Base-by-base conservation (phyloP, 2,329 filamentous ascomycete genomes). In the Aureobasidium sp. region DNA sequence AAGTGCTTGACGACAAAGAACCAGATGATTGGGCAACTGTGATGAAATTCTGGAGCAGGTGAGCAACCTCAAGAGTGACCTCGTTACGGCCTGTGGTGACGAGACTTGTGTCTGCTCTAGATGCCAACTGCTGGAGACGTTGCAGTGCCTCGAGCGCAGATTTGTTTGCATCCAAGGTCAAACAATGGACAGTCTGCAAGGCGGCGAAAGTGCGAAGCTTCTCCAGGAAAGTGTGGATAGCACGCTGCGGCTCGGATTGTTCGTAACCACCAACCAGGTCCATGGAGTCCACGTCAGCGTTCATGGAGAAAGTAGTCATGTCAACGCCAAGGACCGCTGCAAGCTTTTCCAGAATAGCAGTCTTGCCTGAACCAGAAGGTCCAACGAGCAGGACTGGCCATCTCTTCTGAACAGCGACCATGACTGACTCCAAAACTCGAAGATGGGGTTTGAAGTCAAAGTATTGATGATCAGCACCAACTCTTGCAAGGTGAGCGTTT, bases 211-310 rank as follows among this genome's bases (percentile, higher is more conserved):
- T 48, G 39, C 37, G 45, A 10, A 89, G 70, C 52, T 82, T 77
- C 30, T 78, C 73, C 7, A 87, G 70, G 65, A 84, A 79, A n/a
- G 79, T 77, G 59, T 88, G 86, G 5, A 90, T 78, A 64, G 89
- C 84, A 61, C 93, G 83, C 57, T 88, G 81, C 25, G 90, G 86
- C 71, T 99, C 94, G 21, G 90, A 86, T 74, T 99, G 94, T 73
- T 99, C 94, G 70, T 96, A 99, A 0, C 94, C 94, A 69, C 94
- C 94, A 62, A 99, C 90, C 61, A 99, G 84, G 74, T 99, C 94
- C 86, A 96, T 96, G 0, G 93, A 92, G 73, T 99, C 94, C 48
- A 96, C 89, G 68, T 99, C 95, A 6, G 92, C 88, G 71, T 96
- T 99, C 76, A 99, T 85, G 0, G 92, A 86, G 68, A 97, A 90